Base-by-base conservation (phyloP, 768 basidiomycete species). In the Leccinellum rugosiceps region DNA sequence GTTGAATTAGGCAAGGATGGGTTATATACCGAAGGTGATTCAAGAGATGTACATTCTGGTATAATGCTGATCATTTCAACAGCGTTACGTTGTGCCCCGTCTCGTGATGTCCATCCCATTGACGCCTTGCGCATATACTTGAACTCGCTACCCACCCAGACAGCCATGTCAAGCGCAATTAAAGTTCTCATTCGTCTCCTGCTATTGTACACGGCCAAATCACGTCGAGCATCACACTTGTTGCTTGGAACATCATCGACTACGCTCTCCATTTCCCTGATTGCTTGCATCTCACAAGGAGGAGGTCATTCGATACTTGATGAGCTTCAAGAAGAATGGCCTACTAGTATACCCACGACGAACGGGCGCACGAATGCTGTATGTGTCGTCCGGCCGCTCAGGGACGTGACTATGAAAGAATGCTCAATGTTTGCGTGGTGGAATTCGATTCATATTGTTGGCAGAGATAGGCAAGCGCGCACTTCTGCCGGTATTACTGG, bases 231-330 rank as follows among this genome's bases (percentile, higher is more conserved):
- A n/a, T 91, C 91, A 0, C 90, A 93, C 68, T 76, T 93, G 15
- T 76, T 92, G 14, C 78, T 92, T 13, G 92, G 92, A 59, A 87
- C 90, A 14, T 86, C 85, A 2, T 74, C 92, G n/a, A 92, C 92
- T 2, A 84, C 86, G 0, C 75, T 93, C 1, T 90, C 91, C 0
- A 80, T 92, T 31, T 81, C 83, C 21, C 73, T 92, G 21, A 87
- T 92, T 56, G 84, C 88, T 3, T 83, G 81, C 11, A 84, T 93
- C 45, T 79, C 88, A 0, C 86, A 88, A 68, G 92, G 92, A 13
- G 83, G 85, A 3, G 92, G 92, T 0, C 90, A 86, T 69, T 76
- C 80, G 3, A 78, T 92, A 13, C 78, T 74, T 13, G 85, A 88
- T 65, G 87, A 90, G 63, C 76, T 80, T 19, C 80, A 85, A 64